These are phyloP conservation scores for Rubroboletus satanas DNA, from an alignment of 768 basidiomycete genomes.

Conservation along the genomic window DNA sequence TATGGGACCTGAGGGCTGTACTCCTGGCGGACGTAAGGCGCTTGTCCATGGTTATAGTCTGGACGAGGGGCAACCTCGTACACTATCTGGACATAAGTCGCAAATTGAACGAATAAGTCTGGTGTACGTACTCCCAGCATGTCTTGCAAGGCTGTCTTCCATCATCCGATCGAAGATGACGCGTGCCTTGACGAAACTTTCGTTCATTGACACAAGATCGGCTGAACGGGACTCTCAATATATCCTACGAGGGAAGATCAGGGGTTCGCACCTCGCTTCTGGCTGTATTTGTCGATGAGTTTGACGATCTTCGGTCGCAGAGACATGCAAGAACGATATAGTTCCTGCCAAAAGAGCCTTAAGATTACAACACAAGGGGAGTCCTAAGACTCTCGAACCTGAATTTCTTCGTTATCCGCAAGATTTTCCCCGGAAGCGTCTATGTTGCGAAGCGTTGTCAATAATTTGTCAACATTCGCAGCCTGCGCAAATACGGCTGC, in stretches of 20 bases:
- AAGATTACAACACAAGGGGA: conserved; percentile 5
- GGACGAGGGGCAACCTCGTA: conserved; percentile 44
- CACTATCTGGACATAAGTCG: conserved; percentile 33
- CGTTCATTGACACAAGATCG: conserved; percentile 92
- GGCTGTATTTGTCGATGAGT: conserved; percentile 94
- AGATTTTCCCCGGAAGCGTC: conserved; percentile 78
- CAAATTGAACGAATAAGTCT: not conserved
- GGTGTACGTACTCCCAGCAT: conserved; percentile 51
- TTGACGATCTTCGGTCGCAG: conserved; percentile 94
- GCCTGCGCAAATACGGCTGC: conserved; percentile 85
- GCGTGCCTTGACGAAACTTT: conserved; percentile 85
- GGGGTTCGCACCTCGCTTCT: conserved; percentile 63
- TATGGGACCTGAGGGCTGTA: conserved; percentile 41
- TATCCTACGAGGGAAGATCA: not conserved
- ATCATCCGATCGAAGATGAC: conserved; percentile 92
- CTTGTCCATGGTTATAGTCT: conserved; percentile 26
- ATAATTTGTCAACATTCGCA: conserved; percentile 74
- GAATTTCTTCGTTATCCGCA: conserved; percentile 88
- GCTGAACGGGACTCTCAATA: conserved; percentile 42
- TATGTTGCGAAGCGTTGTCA: conserved; percentile 67
- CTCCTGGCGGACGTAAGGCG: conserved; percentile 29
- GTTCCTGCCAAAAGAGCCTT: conserved; percentile 49
- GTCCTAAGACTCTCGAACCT: conserved; percentile 42
- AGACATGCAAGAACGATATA: conserved; percentile 87
- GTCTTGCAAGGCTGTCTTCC: conserved; percentile 80